Conservation (phyloP, 1,284 basidiomycete species). For the Fomitopsis schrenkii region DNA sequence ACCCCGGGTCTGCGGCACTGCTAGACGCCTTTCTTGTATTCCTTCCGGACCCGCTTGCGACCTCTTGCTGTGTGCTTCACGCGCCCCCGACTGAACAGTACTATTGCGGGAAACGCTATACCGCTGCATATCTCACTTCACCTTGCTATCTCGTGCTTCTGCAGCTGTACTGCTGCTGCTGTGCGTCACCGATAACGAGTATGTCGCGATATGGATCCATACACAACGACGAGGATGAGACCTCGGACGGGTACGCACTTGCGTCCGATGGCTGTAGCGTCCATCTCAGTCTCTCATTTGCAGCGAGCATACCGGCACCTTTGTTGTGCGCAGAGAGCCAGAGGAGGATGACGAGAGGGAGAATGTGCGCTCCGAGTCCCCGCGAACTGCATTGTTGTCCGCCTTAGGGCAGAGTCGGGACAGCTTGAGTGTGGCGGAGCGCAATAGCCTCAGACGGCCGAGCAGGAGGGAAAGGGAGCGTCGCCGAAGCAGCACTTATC, state of each 20-base stretch:
- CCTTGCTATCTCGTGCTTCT: background rate
- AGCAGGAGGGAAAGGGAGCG: slow-evolving; percentile 17
- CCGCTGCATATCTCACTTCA: background rate
- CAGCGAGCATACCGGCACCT: background rate
- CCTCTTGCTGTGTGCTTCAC: background rate
- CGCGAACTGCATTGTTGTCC: slow-evolving; percentile 14
- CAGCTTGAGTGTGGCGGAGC: slow-evolving; percentile 13
- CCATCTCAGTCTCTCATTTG: background rate
- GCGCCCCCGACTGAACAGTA: background rate
- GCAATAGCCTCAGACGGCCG: slow-evolving; percentile 9
- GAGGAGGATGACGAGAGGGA: background rate
- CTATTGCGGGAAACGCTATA: background rate
- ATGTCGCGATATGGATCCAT: background rate
- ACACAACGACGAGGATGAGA: slow-evolving; percentile 7
- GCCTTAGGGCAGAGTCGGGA: slow-evolving; percentile 14
- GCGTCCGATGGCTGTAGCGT: background rate
- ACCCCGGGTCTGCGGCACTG: background rate
- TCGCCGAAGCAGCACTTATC: slow-evolving; percentile 19
- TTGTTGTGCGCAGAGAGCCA: background rate
- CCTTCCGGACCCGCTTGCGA: background rate
- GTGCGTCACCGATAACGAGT: background rate
- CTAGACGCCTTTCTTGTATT: background rate
- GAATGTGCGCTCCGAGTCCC: slow-evolving; percentile 2
- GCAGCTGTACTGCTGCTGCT: background rate
- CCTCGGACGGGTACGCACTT: slow-evolving; percentile 10